These are phyloP conservation scores for Saturnispora sekii DNA, from an alignment of 805 yeast species.

Conservation along the genomic window DNA sequence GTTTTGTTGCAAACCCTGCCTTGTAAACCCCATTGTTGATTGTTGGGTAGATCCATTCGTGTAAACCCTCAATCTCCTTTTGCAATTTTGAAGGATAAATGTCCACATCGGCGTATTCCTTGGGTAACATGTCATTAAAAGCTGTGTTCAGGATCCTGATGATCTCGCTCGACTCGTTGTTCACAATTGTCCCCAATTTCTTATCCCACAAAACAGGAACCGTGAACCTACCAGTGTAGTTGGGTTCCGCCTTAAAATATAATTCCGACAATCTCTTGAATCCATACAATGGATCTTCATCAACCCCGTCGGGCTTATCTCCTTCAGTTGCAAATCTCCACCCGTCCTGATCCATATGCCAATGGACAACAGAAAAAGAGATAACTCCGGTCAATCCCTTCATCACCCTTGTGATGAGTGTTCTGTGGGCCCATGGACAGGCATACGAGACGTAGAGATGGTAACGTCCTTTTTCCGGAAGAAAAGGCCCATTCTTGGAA, in stretches of 20 bases:
- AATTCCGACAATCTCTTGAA: conserved; percentile 54
- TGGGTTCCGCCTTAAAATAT: conserved; percentile 65
- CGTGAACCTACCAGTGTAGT: conserved; percentile 75
- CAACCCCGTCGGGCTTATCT: conserved; percentile 37
- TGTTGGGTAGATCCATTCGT: conserved; percentile 72
- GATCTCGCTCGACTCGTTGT: conserved; percentile 85
- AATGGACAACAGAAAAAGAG: conserved; percentile 73
- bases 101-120: conserved; percentile 41
- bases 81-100: conserved; percentile 51
- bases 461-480: conserved; percentile 74
- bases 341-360: conserved; percentile 81
- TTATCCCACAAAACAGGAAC: conserved; percentile 94
- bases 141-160: conserved; percentile 74
- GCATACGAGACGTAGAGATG: conserved; percentile 82
- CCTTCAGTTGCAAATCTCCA: conserved; percentile 64
- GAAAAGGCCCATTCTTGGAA: conserved; percentile 45
- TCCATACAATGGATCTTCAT: conserved; percentile 53
- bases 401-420: conserved; percentile 59
- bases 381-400: conserved; percentile 63
- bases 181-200: conserved; percentile 73
- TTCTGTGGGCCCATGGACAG: conserved; percentile 96
- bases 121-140: conserved; percentile 49
- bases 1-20: conserved; percentile 79
- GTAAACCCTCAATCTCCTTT: conserved; percentile 60
- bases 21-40: conserved; percentile 93